phyloP scores from a whole-genome alignment of 768 basidiomycete genomes.

The Pleurotus tuber-regium region DNA sequence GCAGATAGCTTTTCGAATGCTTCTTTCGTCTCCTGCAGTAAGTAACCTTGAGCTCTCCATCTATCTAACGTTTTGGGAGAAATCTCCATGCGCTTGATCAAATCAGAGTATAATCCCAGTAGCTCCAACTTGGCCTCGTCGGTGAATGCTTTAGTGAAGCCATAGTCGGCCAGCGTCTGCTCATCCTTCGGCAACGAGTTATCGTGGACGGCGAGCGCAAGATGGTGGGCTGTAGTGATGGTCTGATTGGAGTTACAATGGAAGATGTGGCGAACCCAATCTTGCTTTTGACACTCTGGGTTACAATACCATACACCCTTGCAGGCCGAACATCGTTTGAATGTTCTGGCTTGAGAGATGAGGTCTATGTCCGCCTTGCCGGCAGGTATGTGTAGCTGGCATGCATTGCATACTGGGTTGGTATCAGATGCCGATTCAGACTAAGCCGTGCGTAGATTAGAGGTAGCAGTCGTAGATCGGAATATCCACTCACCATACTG shows the following conservation, averaged over 20 bases:
- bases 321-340: slow-evolving; percentile 21
- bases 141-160: slow-evolving; percentile 25
- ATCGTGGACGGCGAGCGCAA: slow-evolving; percentile 23
- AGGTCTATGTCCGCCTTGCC: no score
- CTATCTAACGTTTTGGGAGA: slow-evolving; percentile 24
- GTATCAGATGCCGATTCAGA: no score
- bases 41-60: slow-evolving; percentile 28
- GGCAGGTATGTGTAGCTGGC: no score
- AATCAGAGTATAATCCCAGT: slow-evolving; percentile 28
- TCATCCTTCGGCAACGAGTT: slow-evolving; percentile 27
- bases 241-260: slow-evolving; percentile 24
- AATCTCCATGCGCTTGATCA: slow-evolving; percentile 19
- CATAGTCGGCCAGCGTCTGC: slow-evolving; percentile 33
- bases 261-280: slow-evolving; percentile 33
- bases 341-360: no score
- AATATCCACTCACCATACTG: no score
- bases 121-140: slow-evolving; percentile 17
- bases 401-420: no score
- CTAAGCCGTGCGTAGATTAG: no score
- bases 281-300: slow-evolving; percentile 23
- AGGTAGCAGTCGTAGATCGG: no score
- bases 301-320: slow-evolving; percentile 32
- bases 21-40: slow-evolving; percentile 30
- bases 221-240: slow-evolving; percentile 29
- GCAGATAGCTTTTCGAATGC: slow-evolving; percentile 22